Conservation (phyloP, 306 rosid genomes). For the Pterocarpus santalinus region DNA sequence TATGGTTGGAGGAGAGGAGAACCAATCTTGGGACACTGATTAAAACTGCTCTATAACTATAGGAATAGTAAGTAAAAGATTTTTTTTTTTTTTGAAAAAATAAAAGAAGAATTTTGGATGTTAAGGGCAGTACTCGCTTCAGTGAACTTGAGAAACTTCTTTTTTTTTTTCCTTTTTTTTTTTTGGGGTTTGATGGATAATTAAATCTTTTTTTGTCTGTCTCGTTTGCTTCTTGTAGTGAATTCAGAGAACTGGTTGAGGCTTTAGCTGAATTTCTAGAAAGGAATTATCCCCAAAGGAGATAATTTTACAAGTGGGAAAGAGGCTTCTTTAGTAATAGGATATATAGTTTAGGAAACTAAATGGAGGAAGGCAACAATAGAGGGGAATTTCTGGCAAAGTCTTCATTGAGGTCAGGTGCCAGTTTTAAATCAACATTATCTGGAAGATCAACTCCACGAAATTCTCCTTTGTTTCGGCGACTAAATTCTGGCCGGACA, state of each 20-base stretch:
- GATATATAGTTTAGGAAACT: conserved; percentile 46
- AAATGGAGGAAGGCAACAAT: conserved; percentile 70
- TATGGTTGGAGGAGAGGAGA: not conserved
- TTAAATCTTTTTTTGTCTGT: conserved; percentile 12
- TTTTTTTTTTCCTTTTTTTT: too few species aligned
- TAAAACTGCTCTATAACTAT: not conserved
- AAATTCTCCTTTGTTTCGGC: conserved; percentile 76
- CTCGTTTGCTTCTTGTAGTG: conserved; percentile 13
- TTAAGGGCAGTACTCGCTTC: not conserved
- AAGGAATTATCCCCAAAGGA: conserved; percentile 15
- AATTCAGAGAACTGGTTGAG: conserved; percentile 34
- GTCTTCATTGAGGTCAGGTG: conserved; percentile 61
- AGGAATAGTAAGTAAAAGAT: not conserved
- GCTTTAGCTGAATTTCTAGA: conserved; percentile 26
- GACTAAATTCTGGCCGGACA: conserved; percentile 67
- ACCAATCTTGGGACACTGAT: conserved; percentile 20
- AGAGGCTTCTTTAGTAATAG: conserved; percentile 38
- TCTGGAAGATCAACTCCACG: conserved; percentile 77
- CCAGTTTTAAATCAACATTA: conserved; percentile 73
- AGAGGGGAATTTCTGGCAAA: conserved; percentile 65
- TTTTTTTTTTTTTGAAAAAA: too few species aligned
- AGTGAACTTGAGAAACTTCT: not conserved
- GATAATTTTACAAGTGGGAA: not conserved
- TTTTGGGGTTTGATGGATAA: not conserved
- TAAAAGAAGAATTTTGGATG: not conserved